A percentile compares a stretch with the other conserved stretches of the same genome.
Conservation (phyloP, 495 filamentous ascomycete species). For the Trypethelium eluteriae region DNA sequence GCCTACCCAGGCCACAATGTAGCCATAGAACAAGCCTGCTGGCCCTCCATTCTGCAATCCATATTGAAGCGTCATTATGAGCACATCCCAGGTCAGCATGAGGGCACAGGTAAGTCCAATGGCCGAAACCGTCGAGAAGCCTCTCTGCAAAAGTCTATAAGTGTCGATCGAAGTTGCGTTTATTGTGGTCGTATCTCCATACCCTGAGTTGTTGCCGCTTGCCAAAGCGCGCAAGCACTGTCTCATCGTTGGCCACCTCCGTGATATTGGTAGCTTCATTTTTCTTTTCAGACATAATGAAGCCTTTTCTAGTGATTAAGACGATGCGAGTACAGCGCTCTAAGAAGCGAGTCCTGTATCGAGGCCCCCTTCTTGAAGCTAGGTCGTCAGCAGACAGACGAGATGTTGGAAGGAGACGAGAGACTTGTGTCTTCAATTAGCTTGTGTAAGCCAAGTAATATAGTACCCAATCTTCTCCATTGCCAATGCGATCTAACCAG, state of each 20-base stretch:
- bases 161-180: conserved; percentile 11
- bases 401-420: not conserved
- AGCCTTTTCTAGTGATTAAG: not conserved
- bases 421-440: not conserved
- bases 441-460: not conserved
- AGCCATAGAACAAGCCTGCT: conserved; percentile 30
- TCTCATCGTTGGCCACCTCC: conserved; percentile 2
- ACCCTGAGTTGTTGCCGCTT: conserved; percentile 18
- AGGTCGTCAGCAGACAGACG: not conserved
- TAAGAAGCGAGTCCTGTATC: not conserved
- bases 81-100: conserved; percentile 3
- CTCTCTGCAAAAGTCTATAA: not conserved
- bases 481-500: not conserved
- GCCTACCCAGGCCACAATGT: conserved; percentile 22
- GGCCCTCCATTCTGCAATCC: conserved; percentile 30
- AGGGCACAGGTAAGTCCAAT: conserved; percentile 12
- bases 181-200: not conserved
- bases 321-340: not conserved
- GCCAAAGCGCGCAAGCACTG: conserved; percentile 8
- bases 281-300: conserved; percentile 1
- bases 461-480: not conserved
- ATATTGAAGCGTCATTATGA: conserved; percentile 7
- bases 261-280: conserved; percentile 1
- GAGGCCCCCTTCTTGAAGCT: not conserved
- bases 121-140: conserved; percentile 9